Conservation (phyloP, 1,284 basidiomycete species). For the Marasmius fiardii region DNA sequence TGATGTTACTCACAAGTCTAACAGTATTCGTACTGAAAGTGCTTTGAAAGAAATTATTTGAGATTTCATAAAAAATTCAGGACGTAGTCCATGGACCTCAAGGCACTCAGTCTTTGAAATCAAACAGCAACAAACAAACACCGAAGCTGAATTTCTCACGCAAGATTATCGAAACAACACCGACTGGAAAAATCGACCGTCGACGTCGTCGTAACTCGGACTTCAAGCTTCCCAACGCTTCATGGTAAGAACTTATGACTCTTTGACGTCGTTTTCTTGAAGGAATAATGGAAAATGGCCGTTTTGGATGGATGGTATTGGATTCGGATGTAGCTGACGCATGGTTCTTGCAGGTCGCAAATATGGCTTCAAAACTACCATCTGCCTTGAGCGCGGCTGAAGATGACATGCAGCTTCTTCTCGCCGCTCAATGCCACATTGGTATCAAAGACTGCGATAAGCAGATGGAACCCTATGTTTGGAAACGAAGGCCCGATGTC, state of each 20-base stretch:
- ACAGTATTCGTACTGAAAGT: too few relatives aligned
- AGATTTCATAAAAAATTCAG: too few relatives aligned
- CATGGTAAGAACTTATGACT: conserved; percentile 6
- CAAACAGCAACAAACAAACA: not conserved
- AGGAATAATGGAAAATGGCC: not conserved
- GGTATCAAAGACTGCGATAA: conserved; percentile 99
- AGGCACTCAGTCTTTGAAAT: not conserved
- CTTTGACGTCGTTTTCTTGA: not conserved
- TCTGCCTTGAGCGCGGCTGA: conserved; percentile 91
- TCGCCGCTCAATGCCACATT: conserved; percentile 95
- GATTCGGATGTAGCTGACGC: conserved; percentile 24
- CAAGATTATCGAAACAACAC: not conserved
- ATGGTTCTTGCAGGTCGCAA: conserved; percentile 14
- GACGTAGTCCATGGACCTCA: too few relatives aligned
- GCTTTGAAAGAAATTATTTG: too few relatives aligned
- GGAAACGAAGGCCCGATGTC: conserved; percentile 96
- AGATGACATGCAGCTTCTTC: conserved; percentile 94
- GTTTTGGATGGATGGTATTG: conserved; percentile 31
- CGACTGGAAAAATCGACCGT: not conserved
- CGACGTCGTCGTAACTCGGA: conserved; percentile 1
- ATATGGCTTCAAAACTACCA: conserved; percentile 84
- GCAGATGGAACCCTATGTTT: conserved; percentile 98
- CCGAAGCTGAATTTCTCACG: not conserved
- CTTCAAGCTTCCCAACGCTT: conserved; percentile 4
- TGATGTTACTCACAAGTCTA: too few relatives aligned